Conservation (phyloP, 345 rosid genomes). For the Reutealis trisperma region DNA sequence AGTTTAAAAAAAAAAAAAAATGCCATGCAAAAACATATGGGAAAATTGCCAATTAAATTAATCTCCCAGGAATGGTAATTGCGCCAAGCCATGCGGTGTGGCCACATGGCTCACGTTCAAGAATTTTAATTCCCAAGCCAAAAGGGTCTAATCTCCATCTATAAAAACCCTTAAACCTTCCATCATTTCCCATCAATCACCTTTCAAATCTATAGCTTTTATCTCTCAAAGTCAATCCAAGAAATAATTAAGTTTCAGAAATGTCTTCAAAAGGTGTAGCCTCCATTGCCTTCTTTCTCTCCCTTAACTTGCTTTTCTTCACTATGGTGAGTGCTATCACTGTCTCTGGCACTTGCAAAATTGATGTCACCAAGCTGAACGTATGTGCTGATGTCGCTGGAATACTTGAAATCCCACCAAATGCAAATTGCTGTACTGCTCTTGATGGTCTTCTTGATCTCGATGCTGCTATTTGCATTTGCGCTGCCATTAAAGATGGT, state of each 20-base stretch:
- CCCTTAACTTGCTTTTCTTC: slow-evolving; percentile 27
- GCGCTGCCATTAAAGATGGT: slow-evolving; percentile 57
- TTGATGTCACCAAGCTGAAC: slow-evolving; percentile 31
- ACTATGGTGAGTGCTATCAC: slow-evolving; percentile 29
- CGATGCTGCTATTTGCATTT: slow-evolving; percentile 69
- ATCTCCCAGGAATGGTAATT: too few relatives aligned
- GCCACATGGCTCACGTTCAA: too few relatives aligned
- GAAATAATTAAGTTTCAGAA: background rate
- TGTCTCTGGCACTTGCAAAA: slow-evolving; percentile 7
- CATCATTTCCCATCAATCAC: background rate
- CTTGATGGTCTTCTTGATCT: slow-evolving; percentile 50
- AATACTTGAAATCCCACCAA: slow-evolving; percentile 22
- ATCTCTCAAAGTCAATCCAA: background rate
- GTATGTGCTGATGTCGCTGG: slow-evolving; percentile 55
- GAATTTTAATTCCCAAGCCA: too few relatives aligned
- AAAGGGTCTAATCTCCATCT: background rate
- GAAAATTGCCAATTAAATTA: too few relatives aligned
- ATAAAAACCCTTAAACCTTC: background rate
- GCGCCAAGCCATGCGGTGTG: too few relatives aligned
- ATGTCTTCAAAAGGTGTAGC: slow-evolving; percentile 29
- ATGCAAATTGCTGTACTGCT: slow-evolving; percentile 51
- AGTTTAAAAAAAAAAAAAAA: too few relatives aligned
- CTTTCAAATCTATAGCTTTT: background rate
- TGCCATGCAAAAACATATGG: too few relatives aligned
- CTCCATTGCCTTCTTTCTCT: slow-evolving; percentile 21